Conservation (phyloP, 371 early-diverging fungal species). For the Apophysomyces trapeziformis region DNA sequence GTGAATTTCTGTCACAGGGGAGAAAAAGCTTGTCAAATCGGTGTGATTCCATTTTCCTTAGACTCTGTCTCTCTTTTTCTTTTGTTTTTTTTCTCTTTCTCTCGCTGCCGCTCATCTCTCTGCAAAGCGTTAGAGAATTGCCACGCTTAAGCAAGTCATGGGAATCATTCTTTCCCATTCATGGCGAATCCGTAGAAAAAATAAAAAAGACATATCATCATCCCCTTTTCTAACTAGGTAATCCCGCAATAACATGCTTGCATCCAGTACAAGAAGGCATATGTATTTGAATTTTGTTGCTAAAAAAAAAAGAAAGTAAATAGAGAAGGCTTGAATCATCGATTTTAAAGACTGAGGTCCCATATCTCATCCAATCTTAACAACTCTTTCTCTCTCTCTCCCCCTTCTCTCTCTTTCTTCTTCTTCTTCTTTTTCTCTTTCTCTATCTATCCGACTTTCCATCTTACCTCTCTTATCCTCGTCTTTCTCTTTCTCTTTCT, state of each 20-base stretch:
- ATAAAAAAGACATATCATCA: background rate
- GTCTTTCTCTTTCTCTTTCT: constrained; percentile 11
- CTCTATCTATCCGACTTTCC: constrained; percentile 10
- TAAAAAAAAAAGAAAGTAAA: no score
- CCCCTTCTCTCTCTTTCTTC: constrained; percentile 16
- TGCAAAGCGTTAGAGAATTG: background rate
- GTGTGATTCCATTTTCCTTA: background rate
- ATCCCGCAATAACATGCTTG: no score
- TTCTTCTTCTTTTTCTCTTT: constrained; percentile 5
- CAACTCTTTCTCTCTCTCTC: background rate
- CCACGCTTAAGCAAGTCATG: background rate
- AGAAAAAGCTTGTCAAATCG: constrained; percentile 5
- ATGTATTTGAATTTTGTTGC: no score
- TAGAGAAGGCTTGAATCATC: no score
- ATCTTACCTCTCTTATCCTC: constrained; percentile 8
- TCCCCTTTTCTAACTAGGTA: background rate
- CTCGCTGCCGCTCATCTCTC: no score
- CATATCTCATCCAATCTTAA: background rate
- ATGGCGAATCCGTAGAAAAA: background rate
- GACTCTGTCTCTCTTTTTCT: background rate
- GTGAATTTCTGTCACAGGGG: constrained; percentile 12
- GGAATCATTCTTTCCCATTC: constrained; percentile 5
- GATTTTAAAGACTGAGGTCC: no score
- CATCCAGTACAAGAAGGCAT: no score
- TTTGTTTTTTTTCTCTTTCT: no score